Percentiles rank a stretch among this genome's conserved stretches.
phyloP scores from a whole-genome alignment of 2,329 filamentous ascomycete genomes.

The Ophiostoma tasmaniense region DNA sequence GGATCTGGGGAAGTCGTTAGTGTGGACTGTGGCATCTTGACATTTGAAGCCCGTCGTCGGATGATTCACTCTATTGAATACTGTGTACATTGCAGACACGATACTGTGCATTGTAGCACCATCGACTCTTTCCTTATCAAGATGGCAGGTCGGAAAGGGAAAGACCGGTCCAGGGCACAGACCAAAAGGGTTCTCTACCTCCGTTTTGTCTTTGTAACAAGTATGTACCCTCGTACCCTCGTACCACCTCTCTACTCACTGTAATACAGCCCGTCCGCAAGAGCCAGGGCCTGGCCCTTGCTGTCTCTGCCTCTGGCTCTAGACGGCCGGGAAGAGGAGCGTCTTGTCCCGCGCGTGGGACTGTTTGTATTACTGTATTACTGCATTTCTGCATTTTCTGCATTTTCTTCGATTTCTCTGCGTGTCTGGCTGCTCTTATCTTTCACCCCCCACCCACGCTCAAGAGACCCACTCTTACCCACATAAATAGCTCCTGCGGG shows the following conservation, averaged over 20 bases:
- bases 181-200: background rate
- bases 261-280: background rate
- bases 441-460: constrained; percentile 1
- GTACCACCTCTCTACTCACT: background rate
- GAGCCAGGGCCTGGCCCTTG: background rate
- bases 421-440: background rate
- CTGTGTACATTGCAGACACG: no score
- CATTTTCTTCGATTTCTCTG: background rate
- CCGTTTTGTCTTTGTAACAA: background rate
- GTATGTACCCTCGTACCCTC: background rate
- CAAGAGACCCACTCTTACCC: background rate
- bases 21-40: no score
- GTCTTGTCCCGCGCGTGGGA: background rate
- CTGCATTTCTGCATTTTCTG: background rate
- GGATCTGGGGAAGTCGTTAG: background rate
- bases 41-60: no score
- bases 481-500: background rate
- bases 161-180: background rate
- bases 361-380: background rate
- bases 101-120: no score
- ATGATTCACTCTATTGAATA: no score
- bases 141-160: background rate
- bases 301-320: background rate
- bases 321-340: background rate
- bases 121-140: background rate